These are phyloP conservation scores for Fusarium sp. DNA, from an alignment of 2,329 filamentous ascomycete species.

Conservation along the genomic window DNA sequence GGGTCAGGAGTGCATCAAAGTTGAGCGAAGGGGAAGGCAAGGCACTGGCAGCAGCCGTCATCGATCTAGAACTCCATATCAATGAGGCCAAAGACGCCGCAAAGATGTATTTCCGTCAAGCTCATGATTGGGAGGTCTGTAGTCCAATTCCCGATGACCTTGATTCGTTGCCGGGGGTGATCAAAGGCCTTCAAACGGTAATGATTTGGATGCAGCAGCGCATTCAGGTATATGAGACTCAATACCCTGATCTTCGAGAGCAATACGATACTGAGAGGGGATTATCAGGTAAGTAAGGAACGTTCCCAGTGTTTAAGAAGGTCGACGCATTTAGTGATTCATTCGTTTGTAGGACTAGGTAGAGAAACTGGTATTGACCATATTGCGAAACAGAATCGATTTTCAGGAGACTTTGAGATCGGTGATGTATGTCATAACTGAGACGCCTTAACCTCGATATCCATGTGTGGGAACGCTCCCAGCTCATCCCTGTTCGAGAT, in stretches of 20 bases:
- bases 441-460: background rate
- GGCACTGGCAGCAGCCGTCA: background rate
- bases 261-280: background rate
- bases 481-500: background rate
- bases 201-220: constrained; percentile 9
- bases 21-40: background rate
- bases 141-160: background rate
- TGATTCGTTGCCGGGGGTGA: background rate
- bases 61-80: background rate
- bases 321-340: background rate
- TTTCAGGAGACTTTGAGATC: background rate
- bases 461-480: background rate
- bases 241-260: background rate
- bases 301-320: background rate
- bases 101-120: background rate
- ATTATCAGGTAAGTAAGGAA: background rate
- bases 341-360: too few species aligned
- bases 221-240: constrained; percentile 20
- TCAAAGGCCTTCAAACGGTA: background rate
- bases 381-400: background rate
- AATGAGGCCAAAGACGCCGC: background rate
- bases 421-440: background rate
- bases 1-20: background rate
- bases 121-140: background rate
- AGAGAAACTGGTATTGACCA: background rate